Conservation (phyloP, 2,329 filamentous ascomycete species). For the Botrytis cinerea region DNA sequence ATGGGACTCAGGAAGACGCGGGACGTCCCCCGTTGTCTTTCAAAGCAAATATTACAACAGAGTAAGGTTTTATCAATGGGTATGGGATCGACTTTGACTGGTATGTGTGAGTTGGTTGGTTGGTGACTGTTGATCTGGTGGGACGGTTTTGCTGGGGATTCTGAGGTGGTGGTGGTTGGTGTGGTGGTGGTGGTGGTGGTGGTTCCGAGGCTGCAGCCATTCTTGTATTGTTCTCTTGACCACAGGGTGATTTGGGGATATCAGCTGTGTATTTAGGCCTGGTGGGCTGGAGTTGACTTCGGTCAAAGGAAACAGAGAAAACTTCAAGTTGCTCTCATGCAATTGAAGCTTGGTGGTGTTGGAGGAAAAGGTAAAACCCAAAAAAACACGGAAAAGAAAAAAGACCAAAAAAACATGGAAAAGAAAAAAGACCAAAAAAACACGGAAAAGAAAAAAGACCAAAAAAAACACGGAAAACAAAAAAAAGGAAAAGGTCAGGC, state of each 20-base stretch:
- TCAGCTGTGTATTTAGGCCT: neutral
- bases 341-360: neutral
- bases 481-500: neutral
- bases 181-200: neutral
- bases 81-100: neutral
- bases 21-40: conserved; percentile 1
- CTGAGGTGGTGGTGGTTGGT: neutral
- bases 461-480: neutral
- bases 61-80: neutral
- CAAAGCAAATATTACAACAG: neutral
- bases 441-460: neutral
- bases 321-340: neutral
- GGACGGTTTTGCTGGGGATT: neutral
- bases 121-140: neutral
- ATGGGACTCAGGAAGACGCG: neutral
- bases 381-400: neutral
- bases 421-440: neutral
- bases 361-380: neutral
- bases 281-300: neutral
- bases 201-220: neutral
- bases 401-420: neutral
- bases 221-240: neutral
- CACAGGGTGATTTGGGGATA: neutral
- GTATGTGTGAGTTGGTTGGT: neutral
- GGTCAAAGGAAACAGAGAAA: neutral